Conservation (phyloP, 2,329 filamentous ascomycete genomes). For the Clonostachys byssicola region DNA sequence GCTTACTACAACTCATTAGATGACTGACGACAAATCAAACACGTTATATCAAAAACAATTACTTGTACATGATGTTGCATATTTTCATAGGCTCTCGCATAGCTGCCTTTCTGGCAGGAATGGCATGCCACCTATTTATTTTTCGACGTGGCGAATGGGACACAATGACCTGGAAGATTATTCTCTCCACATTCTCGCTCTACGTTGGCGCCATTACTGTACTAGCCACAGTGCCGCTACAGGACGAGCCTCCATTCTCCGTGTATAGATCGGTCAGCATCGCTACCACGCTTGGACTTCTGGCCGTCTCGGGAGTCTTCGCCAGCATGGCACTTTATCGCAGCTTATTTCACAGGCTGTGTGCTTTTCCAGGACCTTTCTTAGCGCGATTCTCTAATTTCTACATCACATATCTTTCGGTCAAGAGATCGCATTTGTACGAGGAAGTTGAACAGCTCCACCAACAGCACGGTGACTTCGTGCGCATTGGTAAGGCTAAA, state of each 20-base stretch:
- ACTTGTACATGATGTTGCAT: conserved; percentile 5
- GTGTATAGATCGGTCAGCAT: too few species aligned
- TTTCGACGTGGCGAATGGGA: conserved; percentile 19
- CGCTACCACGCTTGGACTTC: too few species aligned
- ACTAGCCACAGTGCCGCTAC: conserved; percentile 8
- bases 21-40: too few species aligned
- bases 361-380: conserved; percentile 9
- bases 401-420: conserved; percentile 12
- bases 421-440: conserved; percentile 13
- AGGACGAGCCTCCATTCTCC: conserved; percentile 5
- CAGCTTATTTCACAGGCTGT: conserved; percentile 9
- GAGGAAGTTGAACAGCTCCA: conserved; percentile 17
- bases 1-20: too few species aligned
- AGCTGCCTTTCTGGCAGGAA: too few species aligned
- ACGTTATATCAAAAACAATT: too few species aligned
- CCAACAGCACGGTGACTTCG: conserved; percentile 17
- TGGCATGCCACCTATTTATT: conserved; percentile 1
- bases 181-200: too few species aligned
- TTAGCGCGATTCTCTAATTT: conserved; percentile 8
- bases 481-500: conserved; percentile 13
- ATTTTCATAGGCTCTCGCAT: too few species aligned
- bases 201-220: background rate
- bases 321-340: conserved; percentile 9
- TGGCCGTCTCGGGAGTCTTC: conserved; percentile 5
- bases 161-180: too few species aligned